Evolutionary conservation across 805 yeast genomes (phyloP), one percentile per base, ranked within the genome.

Genomic region (Yamadazyma sp.): DNA sequence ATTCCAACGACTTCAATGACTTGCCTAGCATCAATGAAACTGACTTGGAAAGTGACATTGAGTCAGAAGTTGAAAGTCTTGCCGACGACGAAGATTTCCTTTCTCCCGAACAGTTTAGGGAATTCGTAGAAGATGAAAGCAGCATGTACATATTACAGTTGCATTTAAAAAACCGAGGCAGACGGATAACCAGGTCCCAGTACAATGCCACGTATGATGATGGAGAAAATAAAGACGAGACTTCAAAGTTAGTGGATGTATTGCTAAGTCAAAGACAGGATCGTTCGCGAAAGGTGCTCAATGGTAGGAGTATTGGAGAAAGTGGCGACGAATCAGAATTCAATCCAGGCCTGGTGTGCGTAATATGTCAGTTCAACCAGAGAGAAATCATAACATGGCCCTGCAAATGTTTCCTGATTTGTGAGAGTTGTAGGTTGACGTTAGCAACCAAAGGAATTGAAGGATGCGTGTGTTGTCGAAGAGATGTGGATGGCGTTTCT

Each of bases 351-450:
- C 47, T 77, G 5, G 65, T 67, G 5, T 89, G 97, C 60, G 95
- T 86, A 5, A 82, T 90, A 2, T 90, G 97, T 56, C 91, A 84
- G 48, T 70, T 73, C 4, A 78, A 82, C 41, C 75, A 79, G 4
- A 70, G 96, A 47, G 84, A 82, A 40, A 76, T 90, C 28, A 80
- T 90, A 6, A 66, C 91, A 3, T 90, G 97, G 97, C 97, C 97
- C 0, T 90, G 97, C 55, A 77, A 79, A 49, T 90, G 97, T 58
- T 77, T 90, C 39, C 89, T 95, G 0, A 68, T 90, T 4, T 90
- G 97, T 59, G 96, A 89, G 46, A 73, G 76, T 17, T 90, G 97
- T 54, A 71, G 97, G 12, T 65, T 80, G 8, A 76, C 84, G 12
- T 67, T 90, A 36, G 87, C 86, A 6, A 63, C 81, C 22, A 73